Percentiles rank a stretch among this genome's conserved stretches.
Evolutionary conservation across 768 basidiomycete species (phyloP).

Genomic region (Pisolithus orientalis): DNA sequence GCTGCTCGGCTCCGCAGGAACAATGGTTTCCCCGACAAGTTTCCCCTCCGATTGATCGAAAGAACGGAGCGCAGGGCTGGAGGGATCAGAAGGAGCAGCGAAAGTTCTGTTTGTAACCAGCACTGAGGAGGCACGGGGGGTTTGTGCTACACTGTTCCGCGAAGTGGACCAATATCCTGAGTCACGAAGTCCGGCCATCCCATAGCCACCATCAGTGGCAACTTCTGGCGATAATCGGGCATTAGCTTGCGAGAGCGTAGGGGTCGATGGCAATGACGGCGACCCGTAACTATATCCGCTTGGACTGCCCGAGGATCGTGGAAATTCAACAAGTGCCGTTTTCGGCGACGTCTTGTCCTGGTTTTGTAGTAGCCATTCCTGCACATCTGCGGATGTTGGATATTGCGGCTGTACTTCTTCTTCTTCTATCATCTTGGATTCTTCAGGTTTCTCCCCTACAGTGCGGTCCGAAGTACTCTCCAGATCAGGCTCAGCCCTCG

Average conservation of each 20-base stretch:
- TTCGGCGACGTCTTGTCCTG: conserved; percentile 8
- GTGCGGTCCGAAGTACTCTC: not conserved
- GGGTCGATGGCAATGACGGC: not conserved
- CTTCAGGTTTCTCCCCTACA: not conserved
- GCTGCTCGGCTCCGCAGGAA: not conserved
- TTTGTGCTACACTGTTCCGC: not conserved
- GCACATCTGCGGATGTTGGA: conserved; percentile 1
- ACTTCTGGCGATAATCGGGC: not conserved
- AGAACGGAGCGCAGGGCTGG: not conserved
- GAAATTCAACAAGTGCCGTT: not conserved
- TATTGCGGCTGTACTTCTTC: conserved; percentile 2
- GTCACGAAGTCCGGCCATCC: not conserved
- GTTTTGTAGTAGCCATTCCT: conserved; percentile 6
- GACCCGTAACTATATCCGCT: not conserved
- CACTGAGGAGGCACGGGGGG: not conserved
- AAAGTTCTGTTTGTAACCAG: not conserved
- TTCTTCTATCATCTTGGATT: not conserved
- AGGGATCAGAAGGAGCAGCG: not conserved
- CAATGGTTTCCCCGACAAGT: not conserved
- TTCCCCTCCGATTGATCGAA: not conserved
- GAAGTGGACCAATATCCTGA: conserved; percentile 1
- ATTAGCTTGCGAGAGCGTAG: not conserved
- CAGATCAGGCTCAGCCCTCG: conserved; percentile 15
- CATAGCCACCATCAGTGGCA: not conserved
- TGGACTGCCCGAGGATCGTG: not conserved